Evolutionary conservation across 352 stramenopile species (phyloP), one percentile per base, ranked within the genome.

Genomic region (Pythium periplocum): DNA sequence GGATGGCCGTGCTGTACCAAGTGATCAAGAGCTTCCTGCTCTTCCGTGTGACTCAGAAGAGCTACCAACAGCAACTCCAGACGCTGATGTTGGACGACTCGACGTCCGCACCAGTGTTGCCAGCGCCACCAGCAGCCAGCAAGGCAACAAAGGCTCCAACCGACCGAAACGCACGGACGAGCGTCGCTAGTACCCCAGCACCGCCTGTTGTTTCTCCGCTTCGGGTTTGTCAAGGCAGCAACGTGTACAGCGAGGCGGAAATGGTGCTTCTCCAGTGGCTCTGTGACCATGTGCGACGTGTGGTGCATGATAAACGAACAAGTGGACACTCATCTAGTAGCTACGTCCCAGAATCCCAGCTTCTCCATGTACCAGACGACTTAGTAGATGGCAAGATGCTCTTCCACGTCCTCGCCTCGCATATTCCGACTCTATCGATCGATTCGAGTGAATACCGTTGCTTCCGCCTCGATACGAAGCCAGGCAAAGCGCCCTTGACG

Each of bases 1-100:
- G 88, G 90, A 88, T 94, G 64, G 82, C 85, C 48, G 73, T 97
- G 5, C 49, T 97, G 12, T 90, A 92, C 37, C 90, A 98, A 56
- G 73, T 93, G 4, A 72, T 98, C 56, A 96, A 97, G 51, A 92
- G 96, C 38, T 98, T 98, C 59, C 59, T 98, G 36, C 62, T 98
- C 1, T 87, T 80, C 33, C 74, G 93, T 3, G 84, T 98, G 38
- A 97, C 87, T 2, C 80, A 71, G 36, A 96, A 96, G 52, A 65
- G 69, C 3, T 94, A 96, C 35, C 57, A 66, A 5, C 62, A 73
- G 45, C 73, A 81, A 42, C 38, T 12, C 45, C 51, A 66, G 10
- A 33, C 41, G 1, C 50, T 47, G 17, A 8, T 42, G 7, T 1
- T 12, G 7, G 38, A 42, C 7, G 7, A 8, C 7, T 42, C 38